phyloP scores from a whole-genome alignment of 352 stramenopile genomes.

The Aphanomyces cochlioides region DNA sequence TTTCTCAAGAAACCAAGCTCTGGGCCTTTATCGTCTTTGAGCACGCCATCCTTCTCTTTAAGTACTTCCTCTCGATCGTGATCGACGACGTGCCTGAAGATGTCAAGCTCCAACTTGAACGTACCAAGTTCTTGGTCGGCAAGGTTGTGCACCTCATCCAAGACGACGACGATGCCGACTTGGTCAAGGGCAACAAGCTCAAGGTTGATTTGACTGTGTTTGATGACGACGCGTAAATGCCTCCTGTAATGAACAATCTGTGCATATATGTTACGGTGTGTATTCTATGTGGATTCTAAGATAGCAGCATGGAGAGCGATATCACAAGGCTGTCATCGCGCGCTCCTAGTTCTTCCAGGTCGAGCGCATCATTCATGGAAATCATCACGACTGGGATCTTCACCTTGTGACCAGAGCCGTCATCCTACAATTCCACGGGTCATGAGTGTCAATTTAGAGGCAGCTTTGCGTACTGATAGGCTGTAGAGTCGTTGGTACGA shows the following conservation, averaged over 20 bases:
- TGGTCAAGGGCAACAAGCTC: conserved; percentile 73
- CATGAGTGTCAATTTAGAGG: not conserved
- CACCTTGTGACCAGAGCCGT: conserved; percentile 42
- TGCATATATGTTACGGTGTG: conserved; percentile 1
- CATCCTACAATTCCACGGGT: conserved; percentile 37
- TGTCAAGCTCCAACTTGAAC: conserved; percentile 64
- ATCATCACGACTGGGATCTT: conserved; percentile 71
- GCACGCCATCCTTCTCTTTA: conserved; percentile 58
- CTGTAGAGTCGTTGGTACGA: conserved; percentile 56
- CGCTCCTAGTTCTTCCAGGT: conserved; percentile 43
- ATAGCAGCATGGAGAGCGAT: conserved; percentile 18
- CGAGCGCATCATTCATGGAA: conserved; percentile 44
- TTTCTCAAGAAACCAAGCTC: conserved; percentile 47
- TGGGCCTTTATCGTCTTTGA: conserved; percentile 66
- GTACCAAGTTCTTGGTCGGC: conserved; percentile 60
- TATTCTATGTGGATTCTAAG: not conserved
- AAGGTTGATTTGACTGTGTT: conserved; percentile 76
- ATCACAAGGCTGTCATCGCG: not conserved
- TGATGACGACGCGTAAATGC: conserved; percentile 56
- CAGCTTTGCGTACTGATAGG: conserved; percentile 39
- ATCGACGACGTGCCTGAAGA: conserved; percentile 71
- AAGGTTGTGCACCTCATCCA: conserved; percentile 73
- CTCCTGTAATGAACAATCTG: not conserved
- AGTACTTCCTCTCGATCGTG: conserved; percentile 62
- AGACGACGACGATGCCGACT: conserved; percentile 52